These are phyloP conservation scores for Dalbergia cultrata DNA, from an alignment of 306 rosid species.

Conservation along the genomic window DNA sequence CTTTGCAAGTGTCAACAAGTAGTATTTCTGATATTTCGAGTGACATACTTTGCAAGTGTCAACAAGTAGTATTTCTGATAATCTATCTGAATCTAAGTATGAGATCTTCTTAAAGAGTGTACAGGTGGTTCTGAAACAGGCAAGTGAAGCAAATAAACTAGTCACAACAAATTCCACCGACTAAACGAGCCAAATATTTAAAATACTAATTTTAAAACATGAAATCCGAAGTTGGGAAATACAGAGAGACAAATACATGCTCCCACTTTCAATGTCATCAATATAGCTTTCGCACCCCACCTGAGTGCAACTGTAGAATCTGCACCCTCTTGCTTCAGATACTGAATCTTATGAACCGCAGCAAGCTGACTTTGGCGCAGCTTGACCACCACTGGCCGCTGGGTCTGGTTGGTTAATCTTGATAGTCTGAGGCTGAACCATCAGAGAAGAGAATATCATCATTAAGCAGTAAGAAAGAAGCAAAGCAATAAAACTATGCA, in stretches of 20 bases:
- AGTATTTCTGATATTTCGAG: slow-evolving; percentile 20
- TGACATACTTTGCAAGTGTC: slow-evolving; percentile 24
- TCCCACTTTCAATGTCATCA: slow-evolving; percentile 46
- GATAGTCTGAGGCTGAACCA: slow-evolving; percentile 75
- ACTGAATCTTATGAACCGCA: slow-evolving; percentile 63
- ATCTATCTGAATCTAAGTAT: slow-evolving; percentile 34
- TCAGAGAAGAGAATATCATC: slow-evolving; percentile 33
- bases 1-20: slow-evolving; percentile 22
- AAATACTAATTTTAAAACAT: slow-evolving; percentile 48
- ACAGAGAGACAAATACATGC: slow-evolving; percentile 47
- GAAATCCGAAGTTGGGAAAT: slow-evolving; percentile 47
- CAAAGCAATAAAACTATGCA: slow-evolving; percentile 5
- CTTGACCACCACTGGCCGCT: slow-evolving; percentile 58
- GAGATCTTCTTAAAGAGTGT: slow-evolving; percentile 33
- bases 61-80: slow-evolving; percentile 17
- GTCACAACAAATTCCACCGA: slow-evolving; percentile 46
- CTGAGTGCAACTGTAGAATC: slow-evolving; percentile 44
- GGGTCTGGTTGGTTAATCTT: slow-evolving; percentile 69
- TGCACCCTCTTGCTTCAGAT: slow-evolving; percentile 37
- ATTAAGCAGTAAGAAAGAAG: slow-evolving; percentile 27
- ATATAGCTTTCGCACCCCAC: slow-evolving; percentile 47
- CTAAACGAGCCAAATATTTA: slow-evolving; percentile 26
- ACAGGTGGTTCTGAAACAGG: slow-evolving; percentile 37
- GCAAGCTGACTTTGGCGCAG: slow-evolving; percentile 74
- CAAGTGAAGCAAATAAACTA: slow-evolving; percentile 33